phyloP scores from a whole-genome alignment of 495 filamentous ascomycete species.

The Pseudotulostoma volvatum region DNA sequence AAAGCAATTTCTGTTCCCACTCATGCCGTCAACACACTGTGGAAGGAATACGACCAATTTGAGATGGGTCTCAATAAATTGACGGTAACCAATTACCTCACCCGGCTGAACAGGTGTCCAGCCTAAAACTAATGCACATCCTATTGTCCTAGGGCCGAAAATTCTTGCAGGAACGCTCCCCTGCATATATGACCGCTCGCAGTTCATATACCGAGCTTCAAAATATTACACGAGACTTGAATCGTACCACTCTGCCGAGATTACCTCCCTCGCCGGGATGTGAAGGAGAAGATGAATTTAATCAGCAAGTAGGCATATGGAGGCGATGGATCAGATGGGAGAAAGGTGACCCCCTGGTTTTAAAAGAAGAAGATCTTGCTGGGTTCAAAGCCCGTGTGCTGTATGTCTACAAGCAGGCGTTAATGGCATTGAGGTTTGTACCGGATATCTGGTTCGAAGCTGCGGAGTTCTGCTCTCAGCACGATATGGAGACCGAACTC shows the following conservation, averaged over 20 bases:
- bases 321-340: constrained; percentile 89
- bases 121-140: no score
- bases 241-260: constrained; percentile 58
- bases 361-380: constrained; percentile 59
- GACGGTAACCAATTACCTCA: constrained; percentile 48
- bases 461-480: constrained; percentile 78
- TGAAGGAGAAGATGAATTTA: constrained; percentile 72
- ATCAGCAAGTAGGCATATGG: constrained; percentile 79
- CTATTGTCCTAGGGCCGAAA: constrained; percentile 54
- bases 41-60: constrained; percentile 96
- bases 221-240: constrained; percentile 64
- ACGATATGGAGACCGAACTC: constrained; percentile 50
- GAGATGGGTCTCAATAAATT: constrained; percentile 85
- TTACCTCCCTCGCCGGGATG: constrained; percentile 74
- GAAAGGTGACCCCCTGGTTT: constrained; percentile 72
- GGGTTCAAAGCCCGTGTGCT: constrained; percentile 61
- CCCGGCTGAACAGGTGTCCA: no score
- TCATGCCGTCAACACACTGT: constrained; percentile 58
- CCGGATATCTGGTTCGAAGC: constrained; percentile 94
- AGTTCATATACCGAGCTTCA: constrained; percentile 68
- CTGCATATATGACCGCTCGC: constrained; percentile 85
- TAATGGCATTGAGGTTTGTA: constrained; percentile 87
- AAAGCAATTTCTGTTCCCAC: constrained; percentile 73
- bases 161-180: constrained; percentile 77
- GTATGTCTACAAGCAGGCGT: constrained; percentile 83